Evolutionary conservation across 2,329 filamentous ascomycete genomes (phyloP).

Genomic region (Microcera coccophila): DNA sequence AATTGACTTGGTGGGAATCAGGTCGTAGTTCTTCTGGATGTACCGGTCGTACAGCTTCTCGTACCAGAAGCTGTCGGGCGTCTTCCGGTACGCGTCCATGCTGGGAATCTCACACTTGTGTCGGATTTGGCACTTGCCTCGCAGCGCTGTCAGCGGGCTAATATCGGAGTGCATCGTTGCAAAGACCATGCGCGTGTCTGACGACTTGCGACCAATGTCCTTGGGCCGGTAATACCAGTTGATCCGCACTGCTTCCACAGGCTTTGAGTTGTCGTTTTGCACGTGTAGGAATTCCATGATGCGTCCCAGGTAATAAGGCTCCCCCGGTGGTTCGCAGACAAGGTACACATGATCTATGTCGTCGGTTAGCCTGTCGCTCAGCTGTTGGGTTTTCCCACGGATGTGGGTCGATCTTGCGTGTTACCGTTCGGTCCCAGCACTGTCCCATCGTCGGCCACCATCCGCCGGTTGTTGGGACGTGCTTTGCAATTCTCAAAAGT

Average conservation of each 20-base stretch:
- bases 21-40: constrained; percentile 96
- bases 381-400: constrained; percentile 17
- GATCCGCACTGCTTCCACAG: constrained; percentile 82
- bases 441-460: constrained; percentile 89
- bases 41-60: constrained; percentile 97
- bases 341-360: constrained; percentile 77
- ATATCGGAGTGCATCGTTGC: constrained; percentile 99
- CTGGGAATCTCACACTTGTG: constrained; percentile 83
- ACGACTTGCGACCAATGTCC: constrained; percentile 88
- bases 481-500: constrained; percentile 72
- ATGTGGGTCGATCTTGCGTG: constrained; percentile 11
- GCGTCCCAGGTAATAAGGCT: constrained; percentile 94
- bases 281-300: constrained; percentile 96
- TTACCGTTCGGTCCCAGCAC: constrained; percentile 79
- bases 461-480: constrained; percentile 67
- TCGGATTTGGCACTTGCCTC: constrained; percentile 87
- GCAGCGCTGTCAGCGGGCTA: constrained; percentile 84
- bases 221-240: constrained; percentile 99
- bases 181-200: constrained; percentile 86
- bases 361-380: constrained; percentile 30
- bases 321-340: constrained; percentile 93
- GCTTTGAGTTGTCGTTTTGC: constrained; percentile 67
- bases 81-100: constrained; percentile 79
- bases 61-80: constrained; percentile 89
- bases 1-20: constrained; percentile 85